Base-by-base conservation (phyloP, 352 stramenopile genomes). In the Elongisporangium senticosum region DNA sequence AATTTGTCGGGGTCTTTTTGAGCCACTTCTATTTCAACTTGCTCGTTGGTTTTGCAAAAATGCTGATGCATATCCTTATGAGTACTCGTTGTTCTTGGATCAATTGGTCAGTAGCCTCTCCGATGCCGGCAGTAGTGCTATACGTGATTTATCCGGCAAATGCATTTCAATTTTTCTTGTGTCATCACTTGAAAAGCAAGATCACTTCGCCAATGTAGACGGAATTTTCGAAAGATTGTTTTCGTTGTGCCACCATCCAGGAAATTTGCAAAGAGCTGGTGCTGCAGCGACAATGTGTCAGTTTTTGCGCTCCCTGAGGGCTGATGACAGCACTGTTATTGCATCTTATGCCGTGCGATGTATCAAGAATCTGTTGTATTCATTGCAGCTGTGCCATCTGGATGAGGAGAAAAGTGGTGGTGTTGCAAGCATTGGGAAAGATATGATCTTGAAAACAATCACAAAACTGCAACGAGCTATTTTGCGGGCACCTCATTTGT, bases 161-260 rank as follows among this genome's bases (percentile, higher is more conserved):
- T 78, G 75, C n/a, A 64, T 95, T 33, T 75, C 85, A 7, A 54
- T 52, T 23, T 70, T 85, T 49, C 67, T 95, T 17, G 76, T 71
- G 17, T 62, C 72, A 3, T 63, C 68, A 26, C 50, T 85, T 40
- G 76, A 90, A 60, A 49, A 71, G 53, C 53, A 63, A n/a, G 24
- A 50, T 17, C 58, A 58, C 24, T 26, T 70, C 2, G 40, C 54
- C 14, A 77, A 80, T 15, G 66, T 69, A 4, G 74, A 80, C 15
- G 56, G 70, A 7, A 72, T 95, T 15, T 90, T 95, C 37, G 68
- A 90, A 37, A 71, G 81, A 28, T 26, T 95, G 4, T 93, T 93
- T 59, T 83, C 79, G 20, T 56, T 95, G 7, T 91, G 79, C 51
- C 73, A 69, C 0, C 85, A 95, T 53, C 79, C 85, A 20, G 71